Evolutionary conservation across 306 rosid genomes (phyloP).

Genomic region (Cucurbita ficifolia): DNA sequence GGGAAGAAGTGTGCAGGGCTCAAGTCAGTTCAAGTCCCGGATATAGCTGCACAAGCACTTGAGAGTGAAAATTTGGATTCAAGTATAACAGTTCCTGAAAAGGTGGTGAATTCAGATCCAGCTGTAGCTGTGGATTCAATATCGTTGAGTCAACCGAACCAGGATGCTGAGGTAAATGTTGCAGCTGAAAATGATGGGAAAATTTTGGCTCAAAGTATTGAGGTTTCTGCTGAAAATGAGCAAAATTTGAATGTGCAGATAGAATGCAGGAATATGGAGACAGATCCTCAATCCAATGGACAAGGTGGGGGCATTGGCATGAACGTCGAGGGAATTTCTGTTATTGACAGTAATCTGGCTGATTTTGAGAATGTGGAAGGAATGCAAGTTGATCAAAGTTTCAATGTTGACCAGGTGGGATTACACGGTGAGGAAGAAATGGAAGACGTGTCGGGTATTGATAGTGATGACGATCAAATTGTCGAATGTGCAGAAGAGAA

Average conservation of each 20-base stretch:
- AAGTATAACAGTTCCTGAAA: neutral
- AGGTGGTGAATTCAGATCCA: neutral
- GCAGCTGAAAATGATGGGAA: constrained; percentile 4
- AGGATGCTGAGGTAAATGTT: constrained; percentile 14
- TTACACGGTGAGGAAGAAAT: constrained; percentile 36
- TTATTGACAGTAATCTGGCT: constrained; percentile 8
- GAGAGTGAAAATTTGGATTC: neutral
- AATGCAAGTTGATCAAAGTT: constrained; percentile 17
- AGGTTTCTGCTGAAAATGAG: constrained; percentile 2
- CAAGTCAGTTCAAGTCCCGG: neutral
- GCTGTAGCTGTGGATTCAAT: neutral
- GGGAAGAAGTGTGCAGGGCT: neutral
- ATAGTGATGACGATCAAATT: constrained; percentile 18
- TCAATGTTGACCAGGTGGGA: constrained; percentile 19
- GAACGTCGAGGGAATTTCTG: neutral
- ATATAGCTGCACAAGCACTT: neutral
- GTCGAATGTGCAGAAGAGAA: constrained; percentile 8
- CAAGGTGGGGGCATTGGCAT: neutral
- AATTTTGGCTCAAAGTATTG: constrained; percentile 12
- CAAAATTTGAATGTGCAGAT: neutral
- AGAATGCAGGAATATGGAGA: constrained; percentile 4
- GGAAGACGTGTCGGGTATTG: constrained; percentile 26
- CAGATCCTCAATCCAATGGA: neutral
- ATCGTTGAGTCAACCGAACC: constrained; percentile 4
- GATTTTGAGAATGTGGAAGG: constrained; percentile 16